Evolutionary conservation across 2,329 filamentous ascomycete species (phyloP), one percentile per base, ranked within the genome.

Genomic region (Fusarium vanettenii): DNA sequence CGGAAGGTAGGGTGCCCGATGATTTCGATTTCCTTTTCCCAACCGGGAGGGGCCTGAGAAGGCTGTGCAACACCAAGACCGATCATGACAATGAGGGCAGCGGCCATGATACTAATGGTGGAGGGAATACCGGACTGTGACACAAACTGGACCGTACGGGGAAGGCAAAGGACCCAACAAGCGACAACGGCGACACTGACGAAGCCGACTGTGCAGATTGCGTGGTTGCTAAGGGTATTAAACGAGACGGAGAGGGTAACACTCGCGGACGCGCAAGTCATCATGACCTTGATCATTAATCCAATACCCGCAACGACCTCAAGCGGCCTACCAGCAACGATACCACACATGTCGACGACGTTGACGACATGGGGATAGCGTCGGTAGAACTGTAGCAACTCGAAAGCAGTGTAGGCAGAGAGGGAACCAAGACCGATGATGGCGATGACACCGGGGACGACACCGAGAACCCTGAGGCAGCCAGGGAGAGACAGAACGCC

Each of bases 261-360:
- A 76, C 90, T 91, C 76, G 92, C 91, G 71, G 92, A 86, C 27
- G 89, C 91, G 83, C 89, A 88, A 71, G 92, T 93, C 81, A 92
- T 92, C 60, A 90, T 92, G 79, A 93, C 93, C 85, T 93, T 93
- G 72, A 93, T 80, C 56, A 93, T 81, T 80, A 93, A 91, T 87
- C 92, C 93, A 74, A 91, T 83, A 2, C 90, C 78, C 0, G 78
- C 76, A 16, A 79, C 60, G 3, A 78, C 59, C 22, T 79, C 77
- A 9, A 80, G 71, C 0, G 76, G 76, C 3, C 64, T 39, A 0
- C 79, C 78, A 5, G 72, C 84, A 84, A 88, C 71, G 85, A 89
- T 77, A 86, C 87, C 78, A 88, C 88, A 87, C 89, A 93, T 90
- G 75, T 93, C 92, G 73, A 91, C 92, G 6, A 93, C 90, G 80